phyloP scores from a whole-genome alignment of 2,329 filamentous ascomycete genomes.

The Hypoxylon sp. region DNA sequence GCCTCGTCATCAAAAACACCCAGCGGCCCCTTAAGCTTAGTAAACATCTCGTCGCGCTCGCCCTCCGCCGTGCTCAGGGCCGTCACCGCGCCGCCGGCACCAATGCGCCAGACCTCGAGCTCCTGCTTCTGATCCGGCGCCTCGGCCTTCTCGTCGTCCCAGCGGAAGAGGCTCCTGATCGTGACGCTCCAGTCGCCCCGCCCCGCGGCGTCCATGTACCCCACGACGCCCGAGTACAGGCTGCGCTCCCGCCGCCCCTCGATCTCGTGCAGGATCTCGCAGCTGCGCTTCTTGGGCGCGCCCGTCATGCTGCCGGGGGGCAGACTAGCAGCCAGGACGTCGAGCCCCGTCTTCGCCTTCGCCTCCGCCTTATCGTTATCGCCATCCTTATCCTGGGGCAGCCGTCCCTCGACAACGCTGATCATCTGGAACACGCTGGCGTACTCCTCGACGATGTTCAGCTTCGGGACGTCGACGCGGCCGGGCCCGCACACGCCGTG shows the following conservation, averaged over 20 bases:
- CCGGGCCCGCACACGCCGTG: conserved; percentile 84
- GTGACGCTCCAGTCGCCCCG: conserved; percentile 91
- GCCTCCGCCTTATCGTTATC: no score
- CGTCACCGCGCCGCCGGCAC: conserved; percentile 91
- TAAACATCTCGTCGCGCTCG: conserved; percentile 92
- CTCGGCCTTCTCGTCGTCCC: conserved; percentile 68
- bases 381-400: conserved; percentile 67
- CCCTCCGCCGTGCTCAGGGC: conserved; percentile 82
- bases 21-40: conserved; percentile 73
- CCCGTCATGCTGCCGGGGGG: conserved; percentile 97
- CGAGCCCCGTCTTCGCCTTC: conserved; percentile 75
- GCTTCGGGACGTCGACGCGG: conserved; percentile 78
- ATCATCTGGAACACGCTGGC: conserved; percentile 93
- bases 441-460: conserved; percentile 92
- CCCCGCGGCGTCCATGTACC: conserved; percentile 88
- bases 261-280: conserved; percentile 80
- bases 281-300: conserved; percentile 92
- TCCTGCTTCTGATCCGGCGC: conserved; percentile 48
- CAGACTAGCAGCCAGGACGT: conserved; percentile 81
- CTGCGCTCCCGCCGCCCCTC: conserved; percentile 75
- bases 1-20: conserved; percentile 60
- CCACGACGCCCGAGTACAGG: conserved; percentile 88
- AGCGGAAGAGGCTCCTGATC: conserved; percentile 84
- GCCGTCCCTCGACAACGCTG: conserved; percentile 81
- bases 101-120: conserved; percentile 80